phyloP scores from a whole-genome alignment of 768 basidiomycete species.

The Xerocomellus amylosporus region DNA sequence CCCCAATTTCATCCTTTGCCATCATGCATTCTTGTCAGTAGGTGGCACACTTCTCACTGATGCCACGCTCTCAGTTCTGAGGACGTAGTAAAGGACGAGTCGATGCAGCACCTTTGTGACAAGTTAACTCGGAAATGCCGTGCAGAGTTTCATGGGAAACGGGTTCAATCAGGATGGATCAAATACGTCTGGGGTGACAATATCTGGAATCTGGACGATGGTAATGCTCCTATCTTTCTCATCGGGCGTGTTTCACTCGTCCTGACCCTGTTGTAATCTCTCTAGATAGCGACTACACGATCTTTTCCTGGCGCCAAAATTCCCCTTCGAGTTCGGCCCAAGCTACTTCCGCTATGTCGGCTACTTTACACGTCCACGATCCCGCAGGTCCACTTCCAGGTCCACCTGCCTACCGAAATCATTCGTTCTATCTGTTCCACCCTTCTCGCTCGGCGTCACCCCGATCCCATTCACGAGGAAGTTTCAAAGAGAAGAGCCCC shows the following conservation, averaged over 20 bases:
- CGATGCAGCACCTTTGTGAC: conserved; percentile 60
- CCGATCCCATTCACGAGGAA: conserved; percentile 32
- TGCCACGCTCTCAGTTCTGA: conserved; percentile 7
- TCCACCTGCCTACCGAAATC: conserved; percentile 64
- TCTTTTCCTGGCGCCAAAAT: conserved; percentile 76
- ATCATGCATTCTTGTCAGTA: conserved; percentile 70
- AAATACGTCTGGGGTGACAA: conserved; percentile 82
- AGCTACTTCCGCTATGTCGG: conserved; percentile 6
- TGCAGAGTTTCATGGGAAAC: conserved; percentile 54
- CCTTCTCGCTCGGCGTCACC: conserved; percentile 25
- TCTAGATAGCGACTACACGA: conserved; percentile 84
- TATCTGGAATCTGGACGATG: conserved; percentile 88
- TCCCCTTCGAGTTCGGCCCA: conserved; percentile 25
- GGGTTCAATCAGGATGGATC: conserved; percentile 75
- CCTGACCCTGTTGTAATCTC: background rate
- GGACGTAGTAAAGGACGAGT: conserved; percentile 62
- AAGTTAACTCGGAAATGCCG: conserved; percentile 68
- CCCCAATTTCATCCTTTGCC: conserved; percentile 70
- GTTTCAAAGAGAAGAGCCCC: conserved; percentile 41
- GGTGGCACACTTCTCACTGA: background rate
- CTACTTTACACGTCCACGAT: conserved; percentile 60
- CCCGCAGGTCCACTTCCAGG: conserved; percentile 56
- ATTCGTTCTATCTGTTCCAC: conserved; percentile 66
- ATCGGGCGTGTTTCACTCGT: background rate
- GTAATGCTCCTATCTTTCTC: conserved; percentile 37